phyloP scores from a whole-genome alignment of 345 rosid genomes.

The Melaleuca alternifolia region DNA sequence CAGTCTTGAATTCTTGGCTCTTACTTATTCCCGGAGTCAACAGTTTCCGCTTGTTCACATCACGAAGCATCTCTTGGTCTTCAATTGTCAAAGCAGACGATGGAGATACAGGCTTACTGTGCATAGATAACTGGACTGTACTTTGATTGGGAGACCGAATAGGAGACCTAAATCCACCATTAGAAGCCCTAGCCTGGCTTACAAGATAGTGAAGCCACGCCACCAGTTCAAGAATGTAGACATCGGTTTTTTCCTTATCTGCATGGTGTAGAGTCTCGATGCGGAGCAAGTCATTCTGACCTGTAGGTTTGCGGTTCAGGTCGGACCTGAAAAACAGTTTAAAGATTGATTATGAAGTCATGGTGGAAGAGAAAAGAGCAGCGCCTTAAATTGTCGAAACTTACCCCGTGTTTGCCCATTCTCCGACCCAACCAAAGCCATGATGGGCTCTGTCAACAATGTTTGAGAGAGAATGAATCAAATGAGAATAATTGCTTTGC shows the following conservation, averaged over 20 bases:
- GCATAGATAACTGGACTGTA: conserved; percentile 30
- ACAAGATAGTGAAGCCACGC: conserved; percentile 93
- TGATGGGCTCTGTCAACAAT: conserved; percentile 75
- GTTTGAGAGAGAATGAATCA: conserved; percentile 4
- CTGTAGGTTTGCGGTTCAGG: conserved; percentile 50
- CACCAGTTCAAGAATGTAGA: conserved; percentile 66
- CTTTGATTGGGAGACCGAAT: conserved; percentile 65
- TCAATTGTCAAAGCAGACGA: conserved; percentile 60
- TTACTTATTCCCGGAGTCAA: conserved; percentile 86
- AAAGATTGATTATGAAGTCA: neutral
- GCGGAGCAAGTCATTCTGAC: conserved; percentile 70
- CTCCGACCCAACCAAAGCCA: conserved; percentile 99
- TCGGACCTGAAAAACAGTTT: conserved; percentile 39
- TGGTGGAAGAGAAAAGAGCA: neutral
- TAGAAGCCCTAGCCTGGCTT: conserved; percentile 59
- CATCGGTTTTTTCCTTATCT: conserved; percentile 80
- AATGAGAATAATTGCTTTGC: neutral
- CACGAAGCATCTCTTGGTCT: conserved; percentile 94
- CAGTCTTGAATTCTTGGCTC: conserved; percentile 88
- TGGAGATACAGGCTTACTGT: conserved; percentile 21
- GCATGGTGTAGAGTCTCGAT: conserved; percentile 97
- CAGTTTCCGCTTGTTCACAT: conserved; percentile 63
- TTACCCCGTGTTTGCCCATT: conserved; percentile 98
- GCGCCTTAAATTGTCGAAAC: conserved; percentile 1
- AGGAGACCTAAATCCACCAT: conserved; percentile 69